Percentiles rank a stretch among this genome's conserved stretches.
These are phyloP conservation scores for Arthroderma uncinatum DNA, from an alignment of 2,329 filamentous ascomycete genomes.

Conservation along the genomic window DNA sequence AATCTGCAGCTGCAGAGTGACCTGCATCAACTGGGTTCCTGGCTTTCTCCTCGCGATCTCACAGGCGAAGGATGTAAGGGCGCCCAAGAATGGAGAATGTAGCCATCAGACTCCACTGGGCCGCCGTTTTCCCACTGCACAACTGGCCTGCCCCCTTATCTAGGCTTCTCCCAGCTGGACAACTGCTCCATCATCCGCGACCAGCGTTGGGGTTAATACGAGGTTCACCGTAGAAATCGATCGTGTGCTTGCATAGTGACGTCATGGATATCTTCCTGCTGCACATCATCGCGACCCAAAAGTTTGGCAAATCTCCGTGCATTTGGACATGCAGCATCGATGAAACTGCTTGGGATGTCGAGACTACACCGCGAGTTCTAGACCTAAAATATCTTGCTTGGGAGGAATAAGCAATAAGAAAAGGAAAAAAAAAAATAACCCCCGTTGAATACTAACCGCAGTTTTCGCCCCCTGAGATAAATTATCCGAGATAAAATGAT, in stretches of 20 bases:
- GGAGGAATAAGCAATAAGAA: not conserved
- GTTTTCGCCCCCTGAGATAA: slow-evolving; percentile 4
- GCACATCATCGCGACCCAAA: slow-evolving; percentile 1
- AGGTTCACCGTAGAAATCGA: not conserved
- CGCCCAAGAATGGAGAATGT: not conserved
- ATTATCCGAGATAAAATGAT: too few species aligned
- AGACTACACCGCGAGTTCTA: slow-evolving; percentile 2
- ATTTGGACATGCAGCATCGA: not conserved
- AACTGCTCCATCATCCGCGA: not conserved
- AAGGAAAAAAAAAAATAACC: not conserved
- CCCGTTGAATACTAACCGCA: not conserved
- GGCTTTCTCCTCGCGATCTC: not conserved
- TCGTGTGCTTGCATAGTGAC: not conserved
- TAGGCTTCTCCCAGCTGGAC: not conserved
- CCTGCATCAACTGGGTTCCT: not conserved
- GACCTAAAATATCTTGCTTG: not conserved
- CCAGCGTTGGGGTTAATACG: not conserved
- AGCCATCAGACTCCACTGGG: not conserved
- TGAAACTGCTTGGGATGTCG: not conserved
- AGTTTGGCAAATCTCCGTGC: not conserved
- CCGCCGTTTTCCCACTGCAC: not conserved
- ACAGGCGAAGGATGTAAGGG: not conserved
- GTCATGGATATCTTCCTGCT: not conserved
- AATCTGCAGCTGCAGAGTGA: not conserved
- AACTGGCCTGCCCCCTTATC: not conserved